Percentiles rank a stretch among this genome's conserved stretches.
Conservation (phyloP, 2,329 filamentous ascomycete species). For the Metarhizium guizhouense region DNA sequence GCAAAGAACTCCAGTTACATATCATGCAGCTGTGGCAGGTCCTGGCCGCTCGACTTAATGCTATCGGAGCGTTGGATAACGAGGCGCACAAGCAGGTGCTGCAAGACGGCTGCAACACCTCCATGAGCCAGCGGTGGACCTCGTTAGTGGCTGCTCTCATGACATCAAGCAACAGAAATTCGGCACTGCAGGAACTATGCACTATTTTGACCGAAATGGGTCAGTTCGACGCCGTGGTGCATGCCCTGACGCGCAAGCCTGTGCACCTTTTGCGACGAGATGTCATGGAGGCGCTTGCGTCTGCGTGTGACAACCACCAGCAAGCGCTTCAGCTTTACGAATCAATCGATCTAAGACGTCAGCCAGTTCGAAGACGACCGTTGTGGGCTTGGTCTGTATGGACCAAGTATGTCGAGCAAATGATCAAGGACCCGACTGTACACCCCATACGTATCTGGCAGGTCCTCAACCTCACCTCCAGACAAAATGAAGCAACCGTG, state of each 20-base stretch:
- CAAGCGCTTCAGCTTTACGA: slow-evolving; percentile 17
- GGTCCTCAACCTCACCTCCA: slow-evolving; percentile 13
- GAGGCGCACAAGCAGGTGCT: slow-evolving; percentile 5
- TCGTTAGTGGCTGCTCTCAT: slow-evolving; percentile 8
- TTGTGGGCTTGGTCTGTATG: slow-evolving; percentile 25
- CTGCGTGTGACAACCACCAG: slow-evolving; percentile 14
- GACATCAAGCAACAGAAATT: neutral
- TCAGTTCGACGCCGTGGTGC: slow-evolving; percentile 8
- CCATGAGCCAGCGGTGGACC: slow-evolving; percentile 12
- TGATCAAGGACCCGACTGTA: slow-evolving; percentile 23
- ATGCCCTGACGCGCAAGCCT: slow-evolving; percentile 6
- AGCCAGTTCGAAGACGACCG: slow-evolving; percentile 1
- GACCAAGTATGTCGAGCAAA: slow-evolving; percentile 20
- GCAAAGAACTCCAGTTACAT: slow-evolving; percentile 1
- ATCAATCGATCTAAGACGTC: slow-evolving; percentile 4
- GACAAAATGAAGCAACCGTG: neutral
- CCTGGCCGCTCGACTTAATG: slow-evolving; percentile 8
- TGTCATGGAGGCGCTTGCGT: slow-evolving; percentile 9
- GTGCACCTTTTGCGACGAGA: slow-evolving; percentile 4
- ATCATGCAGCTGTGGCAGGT: slow-evolving; percentile 15
- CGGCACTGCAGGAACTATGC: slow-evolving; percentile 9
- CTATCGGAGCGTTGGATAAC: slow-evolving; percentile 4
- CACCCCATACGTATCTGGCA: slow-evolving; percentile 17
- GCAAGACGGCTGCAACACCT: slow-evolving; percentile 4
- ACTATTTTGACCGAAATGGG: slow-evolving; percentile 8